A percentile compares a stretch with the other conserved stretches of the same genome.
These are phyloP conservation scores for Aspergillus sclerotioniger DNA, from an alignment of 495 filamentous ascomycete species.

Conservation along the genomic window DNA sequence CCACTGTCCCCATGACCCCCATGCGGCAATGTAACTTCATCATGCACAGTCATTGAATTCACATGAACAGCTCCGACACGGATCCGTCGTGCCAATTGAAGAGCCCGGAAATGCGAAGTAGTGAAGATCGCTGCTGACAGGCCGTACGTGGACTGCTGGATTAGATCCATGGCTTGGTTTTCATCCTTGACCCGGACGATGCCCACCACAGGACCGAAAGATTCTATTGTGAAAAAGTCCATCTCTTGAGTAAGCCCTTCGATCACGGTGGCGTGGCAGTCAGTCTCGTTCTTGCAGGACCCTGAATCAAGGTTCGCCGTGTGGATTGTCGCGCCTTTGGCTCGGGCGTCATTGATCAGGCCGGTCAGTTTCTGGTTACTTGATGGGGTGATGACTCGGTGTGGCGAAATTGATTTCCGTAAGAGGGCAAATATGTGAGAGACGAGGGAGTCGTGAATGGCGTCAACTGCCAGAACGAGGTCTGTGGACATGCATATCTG, in stretches of 20 bases:
- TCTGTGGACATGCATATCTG: background rate
- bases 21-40: background rate
- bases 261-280: background rate
- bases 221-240: background rate
- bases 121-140: background rate
- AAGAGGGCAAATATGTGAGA: too few species aligned
- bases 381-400: background rate
- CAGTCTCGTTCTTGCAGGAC: background rate
- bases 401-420: background rate
- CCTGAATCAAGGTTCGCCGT: background rate
- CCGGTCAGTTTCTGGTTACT: background rate
- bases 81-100: background rate
- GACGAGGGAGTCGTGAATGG: background rate
- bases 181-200: background rate
- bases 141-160: background rate
- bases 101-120: background rate
- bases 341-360: background rate
- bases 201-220: background rate
- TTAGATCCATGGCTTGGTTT: background rate
- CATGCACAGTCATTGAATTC: background rate
- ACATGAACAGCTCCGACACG: background rate
- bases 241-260: background rate
- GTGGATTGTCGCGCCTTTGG: background rate
- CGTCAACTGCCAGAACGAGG: background rate
- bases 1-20: too few species aligned